phyloP scores from a whole-genome alignment of 306 rosid species.

The Canavalia ensiformis region DNA sequence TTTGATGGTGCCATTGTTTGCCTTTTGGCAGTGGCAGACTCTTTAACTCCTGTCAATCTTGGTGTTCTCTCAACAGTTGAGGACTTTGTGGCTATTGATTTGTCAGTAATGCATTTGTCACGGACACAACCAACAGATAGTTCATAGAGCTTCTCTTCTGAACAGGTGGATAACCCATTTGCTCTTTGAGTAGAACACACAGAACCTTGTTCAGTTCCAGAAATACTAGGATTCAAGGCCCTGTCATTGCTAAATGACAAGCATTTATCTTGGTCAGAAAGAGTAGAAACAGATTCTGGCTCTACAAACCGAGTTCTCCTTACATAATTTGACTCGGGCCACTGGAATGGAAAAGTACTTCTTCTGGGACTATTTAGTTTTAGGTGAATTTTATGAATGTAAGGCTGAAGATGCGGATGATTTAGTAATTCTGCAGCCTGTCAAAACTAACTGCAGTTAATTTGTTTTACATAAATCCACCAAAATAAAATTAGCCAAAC shows the following conservation, averaged over 20 bases:
- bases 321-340: constrained; percentile 63
- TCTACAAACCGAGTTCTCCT: constrained; percentile 76
- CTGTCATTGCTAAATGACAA: constrained; percentile 71
- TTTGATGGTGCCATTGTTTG: constrained; percentile 55
- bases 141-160: constrained; percentile 56
- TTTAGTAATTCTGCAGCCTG: constrained; percentile 91
- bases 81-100: constrained; percentile 62
- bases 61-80: constrained; percentile 59
- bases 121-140: constrained; percentile 51
- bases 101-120: constrained; percentile 45
- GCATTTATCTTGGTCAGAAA: constrained; percentile 62
- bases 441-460: constrained; percentile 36
- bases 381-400: constrained; percentile 78
- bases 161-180: constrained; percentile 55
- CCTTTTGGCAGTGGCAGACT: constrained; percentile 60
- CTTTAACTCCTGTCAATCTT: constrained; percentile 54
- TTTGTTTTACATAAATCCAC: constrained; percentile 25
- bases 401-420: constrained; percentile 88
- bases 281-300: constrained; percentile 58
- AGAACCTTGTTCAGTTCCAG: constrained; percentile 75
- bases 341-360: constrained; percentile 61
- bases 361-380: constrained; percentile 77
- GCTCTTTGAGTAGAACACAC: constrained; percentile 64
- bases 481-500: constrained; percentile 16
- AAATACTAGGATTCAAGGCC: constrained; percentile 80